Conservation (phyloP, 495 filamentous ascomycete genomes). For the Podospora didyma region DNA sequence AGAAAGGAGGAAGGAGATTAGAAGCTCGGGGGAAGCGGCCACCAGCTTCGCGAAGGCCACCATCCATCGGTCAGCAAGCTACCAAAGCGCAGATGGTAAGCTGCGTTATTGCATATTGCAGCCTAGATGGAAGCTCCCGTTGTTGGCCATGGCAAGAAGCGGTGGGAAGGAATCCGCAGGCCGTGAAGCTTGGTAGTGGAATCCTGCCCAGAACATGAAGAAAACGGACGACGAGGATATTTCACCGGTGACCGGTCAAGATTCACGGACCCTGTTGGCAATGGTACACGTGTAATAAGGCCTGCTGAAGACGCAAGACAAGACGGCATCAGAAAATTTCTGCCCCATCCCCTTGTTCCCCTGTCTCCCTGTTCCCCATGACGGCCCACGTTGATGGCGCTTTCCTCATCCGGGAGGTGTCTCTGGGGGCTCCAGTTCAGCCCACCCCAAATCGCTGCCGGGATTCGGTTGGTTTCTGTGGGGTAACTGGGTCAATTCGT, state of each 20-base stretch:
- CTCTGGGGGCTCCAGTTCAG: background rate
- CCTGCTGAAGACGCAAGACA: too few species aligned
- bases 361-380: too few species aligned
- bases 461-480: background rate
- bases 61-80: background rate
- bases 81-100: background rate
- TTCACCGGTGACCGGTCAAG: background rate
- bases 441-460: background rate
- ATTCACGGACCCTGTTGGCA: background rate
- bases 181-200: background rate
- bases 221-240: background rate
- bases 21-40: background rate
- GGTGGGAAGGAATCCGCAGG: background rate
- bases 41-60: background rate
- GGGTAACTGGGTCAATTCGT: slow-evolving; percentile 10
- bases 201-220: too few species aligned
- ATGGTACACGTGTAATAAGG: too few species aligned
- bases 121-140: background rate
- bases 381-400: background rate
- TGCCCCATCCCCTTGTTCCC: too few species aligned
- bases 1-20: background rate
- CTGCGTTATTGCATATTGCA: background rate
- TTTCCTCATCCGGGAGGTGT: background rate
- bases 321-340: background rate
- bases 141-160: background rate